Base-by-base conservation (phyloP, 164 flowering plant genomes). In the Tinospora cordifolia region DNA sequence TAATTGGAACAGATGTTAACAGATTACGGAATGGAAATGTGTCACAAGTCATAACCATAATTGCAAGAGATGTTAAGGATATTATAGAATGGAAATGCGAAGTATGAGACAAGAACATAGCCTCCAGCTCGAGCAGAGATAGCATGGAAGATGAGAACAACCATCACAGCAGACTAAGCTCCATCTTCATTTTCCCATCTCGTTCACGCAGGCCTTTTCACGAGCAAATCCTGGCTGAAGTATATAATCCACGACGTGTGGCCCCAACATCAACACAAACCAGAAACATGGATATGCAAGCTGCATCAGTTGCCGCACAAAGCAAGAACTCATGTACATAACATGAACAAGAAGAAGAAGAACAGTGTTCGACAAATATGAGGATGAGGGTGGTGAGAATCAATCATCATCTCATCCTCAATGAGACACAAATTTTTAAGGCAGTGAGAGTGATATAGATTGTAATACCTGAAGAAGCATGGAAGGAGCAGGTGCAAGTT, bases 181-280 rank as follows among this genome's bases (percentile, higher is more conserved):
- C 60, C 40, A 17, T 19, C 40, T 21, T 65, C 67, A 39, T 26
- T 40, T 39, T 65, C 47, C 10, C n/a, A 19, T 39, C 22, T 68
- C 27, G 25, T 14, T 71, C 7, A 58, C 69, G 30, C 62, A 68
- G 30, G 77, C 72, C 77, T 84, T 58, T 81, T 81, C 88, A 59
- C 95, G 89, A 75, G 97, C 89, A 81, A 91, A 89, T 71, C 97
- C 97, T 58, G 97, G 97, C 95, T 91, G 90, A 65, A 80, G 76
- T 70, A 75, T 62, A 72, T 49, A 82, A 81, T 83, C 76, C 72
- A 80, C n/a, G 67, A 83, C 59, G 75, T 82, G 85, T 5, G 85
- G 84, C 72, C 85, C 88, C 44, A 82, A 79, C 72, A 82, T 70
- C 46, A 87, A 79, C 81, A 85, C 75, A 87, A 81, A 85, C 85